Evolutionary conservation across 225 moss, liverwort and hornwort genomes (phyloP).

Genomic region (Bryum argenteum): DNA sequence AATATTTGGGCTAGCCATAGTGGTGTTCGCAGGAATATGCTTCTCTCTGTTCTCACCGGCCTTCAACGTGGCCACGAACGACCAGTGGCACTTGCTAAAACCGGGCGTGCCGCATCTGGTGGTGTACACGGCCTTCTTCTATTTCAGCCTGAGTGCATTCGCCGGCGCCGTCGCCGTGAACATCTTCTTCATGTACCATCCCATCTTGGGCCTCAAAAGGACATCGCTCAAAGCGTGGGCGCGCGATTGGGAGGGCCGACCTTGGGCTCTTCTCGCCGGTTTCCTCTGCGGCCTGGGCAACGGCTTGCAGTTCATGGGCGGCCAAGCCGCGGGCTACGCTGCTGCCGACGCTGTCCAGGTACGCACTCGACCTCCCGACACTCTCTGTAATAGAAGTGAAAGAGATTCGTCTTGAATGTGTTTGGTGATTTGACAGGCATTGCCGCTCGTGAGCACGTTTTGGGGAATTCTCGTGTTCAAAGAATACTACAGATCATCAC

Average conservation of each 20-base stretch:
- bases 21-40: slow-evolving; percentile 77
- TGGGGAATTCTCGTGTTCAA: slow-evolving; percentile 87
- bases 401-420: neutral
- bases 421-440: slow-evolving; percentile 51
- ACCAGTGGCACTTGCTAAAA: slow-evolving; percentile 84
- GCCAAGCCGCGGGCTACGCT: slow-evolving; percentile 95
- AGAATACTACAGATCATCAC: slow-evolving; percentile 84
- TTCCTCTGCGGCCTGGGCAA: slow-evolving; percentile 83
- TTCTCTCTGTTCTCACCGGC: slow-evolving; percentile 94
- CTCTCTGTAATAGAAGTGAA: too few species aligned
- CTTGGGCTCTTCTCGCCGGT: slow-evolving; percentile 78
- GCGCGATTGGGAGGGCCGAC: slow-evolving; percentile 61
- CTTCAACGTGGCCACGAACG: slow-evolving; percentile 89
- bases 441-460: slow-evolving; percentile 92
- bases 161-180: slow-evolving; percentile 62
- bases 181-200: slow-evolving; percentile 70
- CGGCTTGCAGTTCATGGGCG: slow-evolving; percentile 97
- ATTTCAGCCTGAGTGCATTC: slow-evolving; percentile 81
- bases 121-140: slow-evolving; percentile 96
- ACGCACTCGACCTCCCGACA: neutral
- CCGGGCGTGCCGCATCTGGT: slow-evolving; percentile 83
- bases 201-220: slow-evolving; percentile 63
- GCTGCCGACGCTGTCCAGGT: slow-evolving; percentile 99
- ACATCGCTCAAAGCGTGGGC: slow-evolving; percentile 64
- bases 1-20: slow-evolving; percentile 72